A percentile compares a stretch with the other conserved stretches of the same genome.
phyloP scores from a whole-genome alignment of 1,284 basidiomycete genomes.

The Earliella scabrosa region DNA sequence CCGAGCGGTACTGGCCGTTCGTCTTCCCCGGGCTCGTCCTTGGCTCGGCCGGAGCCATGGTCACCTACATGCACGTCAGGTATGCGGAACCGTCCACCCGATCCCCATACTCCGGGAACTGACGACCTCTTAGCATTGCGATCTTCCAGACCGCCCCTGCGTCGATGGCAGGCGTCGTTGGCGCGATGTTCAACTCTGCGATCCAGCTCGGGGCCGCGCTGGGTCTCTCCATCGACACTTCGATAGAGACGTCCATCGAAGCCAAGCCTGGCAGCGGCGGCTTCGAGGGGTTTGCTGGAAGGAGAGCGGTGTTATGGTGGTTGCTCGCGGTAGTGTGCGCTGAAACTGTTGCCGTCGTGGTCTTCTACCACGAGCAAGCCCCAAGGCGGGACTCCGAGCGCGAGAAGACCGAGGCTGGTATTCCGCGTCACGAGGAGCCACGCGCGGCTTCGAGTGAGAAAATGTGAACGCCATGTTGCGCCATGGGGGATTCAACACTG shows the following conservation, averaged over 20 bases:
- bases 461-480: no score
- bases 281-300: constrained; percentile 2
- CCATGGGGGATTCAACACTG: no score
- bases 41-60: constrained; percentile 41
- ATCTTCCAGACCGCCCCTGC: constrained; percentile 33
- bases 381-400: no score
- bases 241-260: constrained; percentile 32
- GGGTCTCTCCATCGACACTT: constrained; percentile 30
- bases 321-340: constrained; percentile 8
- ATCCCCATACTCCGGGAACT: no score
- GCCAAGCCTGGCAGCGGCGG: constrained; percentile 6
- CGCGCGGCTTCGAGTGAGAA: no score
- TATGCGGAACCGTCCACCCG: constrained; percentile 22
- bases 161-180: constrained; percentile 34
- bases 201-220: constrained; percentile 37
- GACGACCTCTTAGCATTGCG: no score
- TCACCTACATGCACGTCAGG: constrained; percentile 24
- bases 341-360: constrained; percentile 8
- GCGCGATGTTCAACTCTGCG: constrained; percentile 37
- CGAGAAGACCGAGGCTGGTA: no score
- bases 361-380: constrained; percentile 11
- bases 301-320: constrained; percentile 13
- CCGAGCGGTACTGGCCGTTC: constrained; percentile 42
- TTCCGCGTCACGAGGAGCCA: no score
- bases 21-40: constrained; percentile 46